Evolutionary conservation across 306 rosid species (phyloP), one percentile per base, ranked within the genome.

Genomic region (Sesbania bispinosa): DNA sequence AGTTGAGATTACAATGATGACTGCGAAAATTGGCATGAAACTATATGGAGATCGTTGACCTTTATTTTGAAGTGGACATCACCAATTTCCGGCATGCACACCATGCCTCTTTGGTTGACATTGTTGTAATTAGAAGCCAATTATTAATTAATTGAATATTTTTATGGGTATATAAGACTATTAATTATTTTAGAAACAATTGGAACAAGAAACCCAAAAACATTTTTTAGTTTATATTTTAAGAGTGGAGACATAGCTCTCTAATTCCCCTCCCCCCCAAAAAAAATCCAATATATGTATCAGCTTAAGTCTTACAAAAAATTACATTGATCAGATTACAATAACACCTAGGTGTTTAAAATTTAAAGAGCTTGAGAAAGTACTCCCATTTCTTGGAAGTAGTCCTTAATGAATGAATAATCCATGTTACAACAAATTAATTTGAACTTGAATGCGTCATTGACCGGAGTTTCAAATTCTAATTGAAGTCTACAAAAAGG

Each of bases 1-100:
- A 70, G 65, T 75, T 75, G 74, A 54, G 69, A 75, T 69, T 69
- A 75, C 43, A 43, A 75, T 54, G 63, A 62, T 54, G 29, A 33
- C 69, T 60, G 26, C 57, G 30, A 62, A 43, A 43, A 54, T 26
- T 61, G 66, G 52, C 55, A 39, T 6, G 47, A 32, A 51, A 42
- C 50, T 33, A 15, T 16, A 67, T 29, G 54, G 21, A 23, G 41
- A 68, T 69, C 8, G 1, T 68, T 62, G 51, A 80, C 63, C 80
- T 67, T 58, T 36, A 30, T 55, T 48, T 80, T 75, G 68, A 61
- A 68, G 65, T 42, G 32, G 52, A 23, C 68, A 26, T 43, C 69
- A 42, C 7, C 45, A 15, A 21, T 59, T 67, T 58, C 36, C 6
- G 16, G 58, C 53, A 72, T 14, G 66, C 46, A 41, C 1, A 23